Conservation (phyloP, 306 rosid genomes). For the Rubus parviflorus region DNA sequence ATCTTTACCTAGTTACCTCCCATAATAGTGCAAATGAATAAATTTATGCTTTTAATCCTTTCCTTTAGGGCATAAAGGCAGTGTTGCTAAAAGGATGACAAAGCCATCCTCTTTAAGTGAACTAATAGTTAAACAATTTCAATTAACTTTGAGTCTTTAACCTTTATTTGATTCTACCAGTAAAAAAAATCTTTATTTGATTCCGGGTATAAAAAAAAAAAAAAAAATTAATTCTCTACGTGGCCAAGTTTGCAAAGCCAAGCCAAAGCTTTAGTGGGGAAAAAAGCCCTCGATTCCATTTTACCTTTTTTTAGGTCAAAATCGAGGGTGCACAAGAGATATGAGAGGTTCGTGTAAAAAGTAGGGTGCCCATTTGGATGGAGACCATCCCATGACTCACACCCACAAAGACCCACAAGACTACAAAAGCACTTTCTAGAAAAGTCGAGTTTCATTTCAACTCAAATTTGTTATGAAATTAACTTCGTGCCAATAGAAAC, state of each 20-base stretch:
- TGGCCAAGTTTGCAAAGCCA: slow-evolving; percentile 28
- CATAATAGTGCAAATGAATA: not conserved
- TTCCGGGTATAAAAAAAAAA: not conserved
- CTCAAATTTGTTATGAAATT: not conserved
- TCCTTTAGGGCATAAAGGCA: slow-evolving; percentile 9
- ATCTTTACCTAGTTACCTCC: not conserved
- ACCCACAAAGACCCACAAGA: slow-evolving; percentile 21
- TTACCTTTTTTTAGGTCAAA: slow-evolving; percentile 30
- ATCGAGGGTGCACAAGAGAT: slow-evolving; percentile 45
- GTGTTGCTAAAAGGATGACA: slow-evolving; percentile 5
- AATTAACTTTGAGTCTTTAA: not conserved
- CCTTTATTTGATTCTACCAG: slow-evolving; percentile 2
- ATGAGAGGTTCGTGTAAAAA: slow-evolving; percentile 66
- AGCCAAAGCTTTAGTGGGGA: slow-evolving; percentile 26
- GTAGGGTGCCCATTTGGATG: slow-evolving; percentile 29
- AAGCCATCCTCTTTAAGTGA: not conserved
- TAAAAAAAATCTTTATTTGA: not conserved
- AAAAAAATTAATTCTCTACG: not conserved
- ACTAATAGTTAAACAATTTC: not conserved
- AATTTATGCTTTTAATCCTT: slow-evolving; percentile 4
- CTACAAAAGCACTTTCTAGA: not conserved
- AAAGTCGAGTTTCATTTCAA: slow-evolving; percentile 29
- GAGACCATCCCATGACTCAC: slow-evolving; percentile 31
- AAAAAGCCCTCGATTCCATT: slow-evolving; percentile 35
- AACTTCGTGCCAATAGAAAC: slow-evolving; percentile 17